Conservation (phyloP, 306 rosid genomes). For the Medicago truncatula region MtrunA17r5.0-ANR NC_053049.1:40216501-40217000, state of each 20-base stretch:
- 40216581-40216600: background rate
- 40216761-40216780: too few species aligned
- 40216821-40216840: too few species aligned
- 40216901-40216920: background rate
- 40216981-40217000: background rate
- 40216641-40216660: background rate
- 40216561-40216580: constrained; percentile 3
- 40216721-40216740: background rate
- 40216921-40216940: background rate
- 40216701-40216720: background rate
- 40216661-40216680: background rate
- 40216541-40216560: background rate
- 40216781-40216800: too few species aligned
- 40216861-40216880: too few species aligned
- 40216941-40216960: background rate
- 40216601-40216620: background rate
- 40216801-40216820: too few species aligned
- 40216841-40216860: too few species aligned
- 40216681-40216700: background rate
- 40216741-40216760: background rate
- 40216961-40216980: background rate
- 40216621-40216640: background rate
- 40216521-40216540: background rate
- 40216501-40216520: constrained; percentile 23
- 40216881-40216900: too few species aligned